Conservation (phyloP, 768 basidiomycete genomes). For the Boletales sp. region DNA sequence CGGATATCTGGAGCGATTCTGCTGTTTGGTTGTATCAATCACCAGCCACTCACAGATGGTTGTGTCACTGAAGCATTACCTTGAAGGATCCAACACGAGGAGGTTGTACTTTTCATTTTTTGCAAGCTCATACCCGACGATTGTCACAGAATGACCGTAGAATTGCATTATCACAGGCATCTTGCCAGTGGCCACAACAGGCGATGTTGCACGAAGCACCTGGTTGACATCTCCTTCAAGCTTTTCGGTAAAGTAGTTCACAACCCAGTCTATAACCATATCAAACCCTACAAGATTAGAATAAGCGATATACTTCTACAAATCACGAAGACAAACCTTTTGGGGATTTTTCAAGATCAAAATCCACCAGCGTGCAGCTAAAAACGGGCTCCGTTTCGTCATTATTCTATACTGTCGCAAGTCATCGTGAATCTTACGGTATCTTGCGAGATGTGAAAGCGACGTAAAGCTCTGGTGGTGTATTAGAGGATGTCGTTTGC, state of each 20-base stretch:
- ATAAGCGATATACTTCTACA: not conserved
- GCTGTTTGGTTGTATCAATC: conserved; percentile 9
- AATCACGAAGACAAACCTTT: conserved; percentile 37
- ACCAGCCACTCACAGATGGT: not conserved
- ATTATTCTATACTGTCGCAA: not conserved
- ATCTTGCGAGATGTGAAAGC: conserved; percentile 78
- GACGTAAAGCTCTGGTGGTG: conserved; percentile 60
- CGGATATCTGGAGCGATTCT: conserved; percentile 12
- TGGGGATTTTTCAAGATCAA: conserved; percentile 43
- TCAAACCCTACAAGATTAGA: conserved; percentile 35
- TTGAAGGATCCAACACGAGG: conserved; percentile 75
- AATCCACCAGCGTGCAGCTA: conserved; percentile 66
- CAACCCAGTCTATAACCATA: conserved; percentile 66
- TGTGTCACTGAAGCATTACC: conserved; percentile 35
- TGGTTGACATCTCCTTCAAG: conserved; percentile 45
- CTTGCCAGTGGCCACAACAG: conserved; percentile 55
- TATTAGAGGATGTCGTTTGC: not conserved
- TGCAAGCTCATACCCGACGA: conserved; percentile 78
- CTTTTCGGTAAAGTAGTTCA: conserved; percentile 60
- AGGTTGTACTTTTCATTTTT: conserved; percentile 58
- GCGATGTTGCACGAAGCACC: conserved; percentile 45
- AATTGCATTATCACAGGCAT: conserved; percentile 86
- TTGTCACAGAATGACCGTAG: conserved; percentile 79
- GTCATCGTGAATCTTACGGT: conserved; percentile 53
- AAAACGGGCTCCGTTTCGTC: not conserved